These are phyloP conservation scores for Geotrichum klebahnii DNA, from an alignment of 1,139 yeast species.

Conservation along the genomic window DNA sequence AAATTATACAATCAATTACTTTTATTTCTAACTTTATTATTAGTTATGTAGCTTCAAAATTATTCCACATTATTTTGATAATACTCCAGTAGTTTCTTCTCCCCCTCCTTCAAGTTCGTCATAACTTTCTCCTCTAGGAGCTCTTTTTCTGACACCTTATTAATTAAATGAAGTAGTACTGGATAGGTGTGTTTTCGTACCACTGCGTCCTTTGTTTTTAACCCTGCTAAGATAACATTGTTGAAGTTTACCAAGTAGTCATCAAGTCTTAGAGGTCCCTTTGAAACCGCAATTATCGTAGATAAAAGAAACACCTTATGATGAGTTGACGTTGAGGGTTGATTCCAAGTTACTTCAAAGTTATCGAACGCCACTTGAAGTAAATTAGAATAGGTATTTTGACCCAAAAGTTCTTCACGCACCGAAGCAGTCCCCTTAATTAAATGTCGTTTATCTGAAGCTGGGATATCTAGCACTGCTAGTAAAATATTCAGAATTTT, in stretches of 20 bases:
- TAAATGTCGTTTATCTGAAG: constrained; percentile 14
- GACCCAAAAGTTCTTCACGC: constrained; percentile 5
- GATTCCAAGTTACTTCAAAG: constrained; percentile 9
- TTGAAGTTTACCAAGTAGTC: background rate
- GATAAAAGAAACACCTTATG: constrained; percentile 13
- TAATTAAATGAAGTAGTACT: constrained; percentile 7
- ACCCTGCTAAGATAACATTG: constrained; percentile 1
- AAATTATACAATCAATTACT: too few relatives aligned
- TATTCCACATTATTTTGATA: too few relatives aligned
- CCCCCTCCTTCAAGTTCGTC: constrained; percentile 12
- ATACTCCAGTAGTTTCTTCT: constrained; percentile 13
- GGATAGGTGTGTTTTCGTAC: constrained; percentile 14
- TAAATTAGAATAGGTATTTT: background rate
- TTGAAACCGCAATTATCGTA: background rate
- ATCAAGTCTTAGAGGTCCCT: background rate
- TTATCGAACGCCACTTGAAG: background rate
- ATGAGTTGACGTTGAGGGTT: constrained; percentile 8
- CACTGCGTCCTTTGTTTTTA: constrained; percentile 9
- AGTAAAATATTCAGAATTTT: constrained; percentile 5
- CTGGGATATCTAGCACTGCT: constrained; percentile 8
- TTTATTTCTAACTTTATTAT: too few relatives aligned
- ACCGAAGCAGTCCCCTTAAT: constrained; percentile 8
- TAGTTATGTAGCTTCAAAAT: too few relatives aligned
- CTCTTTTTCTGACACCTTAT: background rate
- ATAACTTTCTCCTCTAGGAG: constrained; percentile 5